Base-by-base conservation (phyloP, 306 rosid species). In the Biancaea sappan region DNA sequence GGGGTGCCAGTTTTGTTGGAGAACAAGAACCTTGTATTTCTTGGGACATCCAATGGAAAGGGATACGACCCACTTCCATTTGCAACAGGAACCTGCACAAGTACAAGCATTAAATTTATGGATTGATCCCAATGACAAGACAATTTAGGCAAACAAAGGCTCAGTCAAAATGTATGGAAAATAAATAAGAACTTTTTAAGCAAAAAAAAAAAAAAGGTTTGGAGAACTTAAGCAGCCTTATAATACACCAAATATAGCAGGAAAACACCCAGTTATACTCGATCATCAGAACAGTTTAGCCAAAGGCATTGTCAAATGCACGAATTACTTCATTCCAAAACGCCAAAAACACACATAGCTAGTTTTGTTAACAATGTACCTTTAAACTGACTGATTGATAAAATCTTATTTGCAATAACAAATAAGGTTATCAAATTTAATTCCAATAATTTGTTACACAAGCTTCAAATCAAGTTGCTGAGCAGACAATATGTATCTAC, bases 31-130 rank as follows among this genome's bases (percentile, higher is more conserved):
- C 97, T 88, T 73, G 98, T 90, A 87, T 92, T 83, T 82, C 98
- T 85, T 9, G 99, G 99, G 83, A 90, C 97, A 87, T 92, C 97
- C 77, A 90, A 84, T 43, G 96, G 88, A 84, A 82, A 95, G 65
- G 99, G 99, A 84, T 90, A 88, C 21, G 96, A 92, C 61, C 93
- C 98, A 85, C 98, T 81, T 80, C 98, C 99, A 87, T 95, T 94
- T 82, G 99, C 96, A 77, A 95, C 92, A 62, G 99, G 99, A 82
- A 95, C 98, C 99, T 90, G 75, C 40, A 61, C 71, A 81, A 67
- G 46, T 65, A 57, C 51, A 60, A 63, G 70, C 35, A 74, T 76
- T 52, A 64, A 79, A 81, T 7, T 9, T 71, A 9, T 41, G 47
- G 76, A 32, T 32, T 40, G 41, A 47, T 53, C 69, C 58, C 43